A percentile compares a stretch with the other conserved stretches of the same genome.
phyloP scores from a whole-genome alignment of 495 filamentous ascomycete genomes.

The Penicillium ucsense region DNA sequence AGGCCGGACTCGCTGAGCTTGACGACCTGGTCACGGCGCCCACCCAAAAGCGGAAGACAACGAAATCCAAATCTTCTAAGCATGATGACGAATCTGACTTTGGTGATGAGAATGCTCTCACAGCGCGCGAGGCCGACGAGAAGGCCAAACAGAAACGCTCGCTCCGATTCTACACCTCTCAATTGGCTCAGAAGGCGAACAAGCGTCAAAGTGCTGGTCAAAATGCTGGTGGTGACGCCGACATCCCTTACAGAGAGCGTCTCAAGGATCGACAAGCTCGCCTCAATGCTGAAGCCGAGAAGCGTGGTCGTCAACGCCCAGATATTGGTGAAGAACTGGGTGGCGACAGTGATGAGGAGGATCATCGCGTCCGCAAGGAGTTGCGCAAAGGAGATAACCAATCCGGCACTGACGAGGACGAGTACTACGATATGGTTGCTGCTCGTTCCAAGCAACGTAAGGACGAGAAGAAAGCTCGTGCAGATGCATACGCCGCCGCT shows the following conservation, averaged over 20 bases:
- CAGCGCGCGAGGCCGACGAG: constrained; percentile 58
- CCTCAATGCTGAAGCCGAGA: constrained; percentile 78
- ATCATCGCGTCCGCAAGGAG: constrained; percentile 30
- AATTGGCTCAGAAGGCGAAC: constrained; percentile 85
- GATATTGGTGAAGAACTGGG: constrained; percentile 51
- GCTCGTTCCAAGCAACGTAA: constrained; percentile 59
- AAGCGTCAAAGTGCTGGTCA: constrained; percentile 72
- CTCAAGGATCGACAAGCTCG: constrained; percentile 73
- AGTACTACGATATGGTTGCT: constrained; percentile 86
- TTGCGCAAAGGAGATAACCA: constrained; percentile 29
- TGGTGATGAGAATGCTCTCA: constrained; percentile 54
- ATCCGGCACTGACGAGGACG: constrained; percentile 45
- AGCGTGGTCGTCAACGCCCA: constrained; percentile 58
- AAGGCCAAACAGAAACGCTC: constrained; percentile 80
- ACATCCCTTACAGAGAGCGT: constrained; percentile 85
- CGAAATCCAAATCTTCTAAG: constrained; percentile 24
- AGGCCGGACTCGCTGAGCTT: constrained; percentile 65
- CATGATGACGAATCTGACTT: constrained; percentile 52
- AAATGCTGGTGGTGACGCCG: constrained; percentile 81
- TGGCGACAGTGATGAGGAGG: constrained; percentile 55
- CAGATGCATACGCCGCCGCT: constrained; percentile 42
- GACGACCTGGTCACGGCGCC: constrained; percentile 30
- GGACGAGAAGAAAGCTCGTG: constrained; percentile 56
- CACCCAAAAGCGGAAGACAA: constrained; percentile 21
- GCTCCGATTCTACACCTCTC: constrained; percentile 92